Percentiles rank a stretch among this genome's conserved stretches.
phyloP scores from a whole-genome alignment of 2,329 filamentous ascomycete genomes.

The Stagonosporopsis tanaceti region DNA sequence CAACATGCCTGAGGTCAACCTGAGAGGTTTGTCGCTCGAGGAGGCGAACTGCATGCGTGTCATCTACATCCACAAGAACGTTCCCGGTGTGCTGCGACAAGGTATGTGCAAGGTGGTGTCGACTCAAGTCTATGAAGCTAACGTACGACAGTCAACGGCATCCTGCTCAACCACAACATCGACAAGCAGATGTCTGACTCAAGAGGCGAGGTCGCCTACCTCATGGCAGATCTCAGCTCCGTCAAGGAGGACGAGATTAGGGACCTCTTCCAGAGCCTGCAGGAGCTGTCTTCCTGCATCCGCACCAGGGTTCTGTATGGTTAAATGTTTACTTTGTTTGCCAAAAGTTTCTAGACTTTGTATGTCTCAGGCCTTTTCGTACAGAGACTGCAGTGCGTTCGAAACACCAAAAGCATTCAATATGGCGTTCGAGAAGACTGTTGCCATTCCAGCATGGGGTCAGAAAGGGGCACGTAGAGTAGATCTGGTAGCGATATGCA shows the following conservation, averaged over 20 bases:
- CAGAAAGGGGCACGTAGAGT: not conserved
- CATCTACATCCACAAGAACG: conserved; percentile 96
- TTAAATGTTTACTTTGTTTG: not conserved
- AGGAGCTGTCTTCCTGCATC: conserved; percentile 72
- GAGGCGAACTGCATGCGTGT: conserved; percentile 90
- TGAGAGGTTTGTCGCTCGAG: conserved; percentile 88
- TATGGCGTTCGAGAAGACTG: conserved; percentile 41
- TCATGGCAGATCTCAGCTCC: conserved; percentile 96
- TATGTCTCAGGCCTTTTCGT: conserved; percentile 37
- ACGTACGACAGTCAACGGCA: conserved; percentile 79
- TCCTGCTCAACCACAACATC: conserved; percentile 94
- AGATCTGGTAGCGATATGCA: conserved; percentile 11
- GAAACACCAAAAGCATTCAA: conserved; percentile 45
- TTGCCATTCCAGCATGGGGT: not conserved
- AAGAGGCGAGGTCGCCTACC: conserved; percentile 90
- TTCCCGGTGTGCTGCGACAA: conserved; percentile 91
- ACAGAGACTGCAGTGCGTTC: conserved; percentile 1
- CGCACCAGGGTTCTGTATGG: conserved; percentile 58
- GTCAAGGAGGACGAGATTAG: conserved; percentile 84
- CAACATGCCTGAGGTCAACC: conserved; percentile 93
- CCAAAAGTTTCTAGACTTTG: conserved; percentile 36
- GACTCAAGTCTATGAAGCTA: conserved; percentile 5
- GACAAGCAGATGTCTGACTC: conserved; percentile 99
- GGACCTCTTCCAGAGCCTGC: conserved; percentile 82
- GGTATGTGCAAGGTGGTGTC: conserved; percentile 55